Conservation (phyloP, 2,329 filamentous ascomycete species). For the Alternaria gaisen region DNA sequence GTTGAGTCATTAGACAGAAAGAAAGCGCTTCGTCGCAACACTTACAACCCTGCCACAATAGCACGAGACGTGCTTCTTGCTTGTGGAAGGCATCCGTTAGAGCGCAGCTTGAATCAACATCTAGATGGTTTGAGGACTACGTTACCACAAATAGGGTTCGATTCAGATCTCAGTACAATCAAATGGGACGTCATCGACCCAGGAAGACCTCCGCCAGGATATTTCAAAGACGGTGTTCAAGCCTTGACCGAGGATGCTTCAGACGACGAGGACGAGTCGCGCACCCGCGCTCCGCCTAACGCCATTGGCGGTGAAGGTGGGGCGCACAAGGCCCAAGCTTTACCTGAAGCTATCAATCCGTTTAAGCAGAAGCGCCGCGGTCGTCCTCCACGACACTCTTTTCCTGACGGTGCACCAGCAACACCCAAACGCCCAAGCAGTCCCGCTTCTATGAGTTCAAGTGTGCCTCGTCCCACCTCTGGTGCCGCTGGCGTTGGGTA, state of each 20-base stretch:
- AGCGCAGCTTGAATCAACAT: slow-evolving; percentile 67
- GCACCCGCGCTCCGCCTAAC: slow-evolving; percentile 25
- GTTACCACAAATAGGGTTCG: slow-evolving; percentile 55
- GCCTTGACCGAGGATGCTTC: slow-evolving; percentile 45
- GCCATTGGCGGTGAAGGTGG: slow-evolving; percentile 33
- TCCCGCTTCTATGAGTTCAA: slow-evolving; percentile 36
- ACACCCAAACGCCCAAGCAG: slow-evolving; percentile 27
- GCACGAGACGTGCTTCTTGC: slow-evolving; percentile 70
- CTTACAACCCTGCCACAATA: slow-evolving; percentile 69
- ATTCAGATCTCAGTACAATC: slow-evolving; percentile 65
- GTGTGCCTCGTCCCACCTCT: slow-evolving; percentile 31
- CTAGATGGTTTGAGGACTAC: slow-evolving; percentile 58
- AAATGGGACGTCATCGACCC: slow-evolving; percentile 70
- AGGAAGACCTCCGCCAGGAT: slow-evolving; percentile 55
- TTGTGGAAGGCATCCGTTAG: slow-evolving; percentile 67
- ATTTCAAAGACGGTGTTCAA: slow-evolving; percentile 39
- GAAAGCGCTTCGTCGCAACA: slow-evolving; percentile 58
- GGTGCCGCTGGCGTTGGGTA: slow-evolving; percentile 49
- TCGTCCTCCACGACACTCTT: slow-evolving; percentile 47
- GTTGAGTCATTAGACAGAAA: slow-evolving; percentile 59
- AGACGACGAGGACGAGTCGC: slow-evolving; percentile 40
- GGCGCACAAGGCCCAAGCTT: slow-evolving; percentile 38
- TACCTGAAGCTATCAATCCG: slow-evolving; percentile 42
- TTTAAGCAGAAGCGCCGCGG: slow-evolving; percentile 46
- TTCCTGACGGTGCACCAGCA: slow-evolving; percentile 28